phyloP scores from a whole-genome alignment of 169 alveolate genomes.

The Eimeria necatrix region DNA sequence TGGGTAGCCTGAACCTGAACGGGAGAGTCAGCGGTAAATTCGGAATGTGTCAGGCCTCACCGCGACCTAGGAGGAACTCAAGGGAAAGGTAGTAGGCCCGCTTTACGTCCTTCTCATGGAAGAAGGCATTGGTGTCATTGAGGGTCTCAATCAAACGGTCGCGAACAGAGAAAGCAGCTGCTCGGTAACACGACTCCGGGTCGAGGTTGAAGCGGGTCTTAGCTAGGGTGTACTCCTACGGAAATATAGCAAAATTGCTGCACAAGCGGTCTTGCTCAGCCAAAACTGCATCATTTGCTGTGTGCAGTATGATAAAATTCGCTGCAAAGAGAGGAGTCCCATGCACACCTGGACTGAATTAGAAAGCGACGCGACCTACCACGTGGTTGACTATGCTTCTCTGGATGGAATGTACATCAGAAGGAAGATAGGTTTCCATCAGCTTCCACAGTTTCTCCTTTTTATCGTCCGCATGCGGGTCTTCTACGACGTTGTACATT shows the following conservation, averaged over 20 bases:
- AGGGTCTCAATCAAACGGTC: slow-evolving; percentile 96
- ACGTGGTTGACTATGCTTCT: slow-evolving; percentile 91
- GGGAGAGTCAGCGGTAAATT: not conserved
- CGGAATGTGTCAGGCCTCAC: slow-evolving; percentile 28
- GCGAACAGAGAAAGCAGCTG: slow-evolving; percentile 94
- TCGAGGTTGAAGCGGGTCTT: slow-evolving; percentile 95
- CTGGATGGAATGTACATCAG: slow-evolving; percentile 91
- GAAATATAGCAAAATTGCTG: slow-evolving; percentile 30
- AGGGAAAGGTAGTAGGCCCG: slow-evolving; percentile 95
- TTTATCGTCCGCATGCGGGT: slow-evolving; percentile 84
- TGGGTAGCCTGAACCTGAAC: no score
- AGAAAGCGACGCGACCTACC: slow-evolving; percentile 20
- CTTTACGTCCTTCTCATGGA: slow-evolving; percentile 92
- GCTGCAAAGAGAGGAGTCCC: no score
- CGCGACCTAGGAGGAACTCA: slow-evolving; percentile 96
- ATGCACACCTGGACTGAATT: not conserved
- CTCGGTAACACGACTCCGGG: slow-evolving; percentile 92
- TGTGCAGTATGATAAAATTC: no score
- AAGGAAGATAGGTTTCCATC: slow-evolving; percentile 90
- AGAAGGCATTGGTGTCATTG: slow-evolving; percentile 95
- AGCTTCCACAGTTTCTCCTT: slow-evolving; percentile 92
- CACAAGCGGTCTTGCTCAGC: not conserved
- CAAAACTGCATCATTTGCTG: not conserved
- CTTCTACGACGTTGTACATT: slow-evolving; percentile 84
- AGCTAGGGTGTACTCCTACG: slow-evolving; percentile 96